Evolutionary conservation across 2,329 filamentous ascomycete species (phyloP), one percentile per base, ranked within the genome.

Genomic region (Colletotrichum chlorophyti): DNA sequence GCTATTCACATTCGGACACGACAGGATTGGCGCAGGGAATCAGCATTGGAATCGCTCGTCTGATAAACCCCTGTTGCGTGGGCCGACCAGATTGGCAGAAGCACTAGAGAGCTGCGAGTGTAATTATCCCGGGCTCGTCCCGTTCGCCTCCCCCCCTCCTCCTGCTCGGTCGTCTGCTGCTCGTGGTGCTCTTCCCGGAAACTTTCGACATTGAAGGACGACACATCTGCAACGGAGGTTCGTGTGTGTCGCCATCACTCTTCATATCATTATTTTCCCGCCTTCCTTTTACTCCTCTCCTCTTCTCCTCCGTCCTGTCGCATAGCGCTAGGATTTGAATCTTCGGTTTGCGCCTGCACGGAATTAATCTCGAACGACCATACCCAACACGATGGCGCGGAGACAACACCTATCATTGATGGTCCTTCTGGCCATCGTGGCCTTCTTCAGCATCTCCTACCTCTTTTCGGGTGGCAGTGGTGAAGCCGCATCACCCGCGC

Each of bases 401-500:
- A 72, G 79, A 62, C 77, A 79, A 62, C 80, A 85, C 65, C 70
- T 87, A 58, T 76, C 83, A 26, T 68, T 83, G 63, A 74, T 83
- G 46, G 67, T 88, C 62, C 69, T 86, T 45, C 67, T 88, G 64
- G 79, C 80, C 64, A 76, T 86, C 64, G 75, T 82, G 58, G 73
- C 82, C 61, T 79, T 88, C 66, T 75, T 85, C 51, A 79, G 83
- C 66, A 64, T 90, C 55, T 82, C 83, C 35, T 83, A 88, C 63
- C 77, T 84, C 62, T 83, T 87, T 64, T 83, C 86, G 52, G 78
- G 82, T 63, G 71, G 71, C 34, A 61, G 63, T 23, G 62, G 60
- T 41, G 41, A 53, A 27, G 48, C 38, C n/a, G 21, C 50, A 6
- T 41, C 46, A 2, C 55, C 46, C 37, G 42, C 58, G 15, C 50